Evolutionary conservation across 2,329 filamentous ascomycete genomes (phyloP).

Genomic region (Alternaria sp.): DNA sequence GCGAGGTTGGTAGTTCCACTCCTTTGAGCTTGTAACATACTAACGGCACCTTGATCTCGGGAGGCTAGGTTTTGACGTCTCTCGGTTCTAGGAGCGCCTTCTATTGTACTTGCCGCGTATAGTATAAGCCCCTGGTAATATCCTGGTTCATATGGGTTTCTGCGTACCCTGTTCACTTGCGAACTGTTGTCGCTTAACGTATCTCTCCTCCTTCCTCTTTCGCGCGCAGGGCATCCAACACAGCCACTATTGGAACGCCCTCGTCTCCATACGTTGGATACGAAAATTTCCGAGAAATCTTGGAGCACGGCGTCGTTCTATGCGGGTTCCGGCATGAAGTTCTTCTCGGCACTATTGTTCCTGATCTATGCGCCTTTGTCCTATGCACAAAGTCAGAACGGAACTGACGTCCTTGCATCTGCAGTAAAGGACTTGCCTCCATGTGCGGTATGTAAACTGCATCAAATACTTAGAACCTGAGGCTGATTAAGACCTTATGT

Average conservation of each 20-base stretch:
- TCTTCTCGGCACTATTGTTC: conserved; percentile 9
- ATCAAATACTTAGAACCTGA: not conserved
- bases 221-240: not conserved
- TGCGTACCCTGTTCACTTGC: not conserved
- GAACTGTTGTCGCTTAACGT: conserved; percentile 4
- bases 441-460: conserved; percentile 18
- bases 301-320: not conserved
- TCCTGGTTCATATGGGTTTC: not conserved
- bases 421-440: conserved; percentile 21
- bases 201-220: conserved; percentile 4
- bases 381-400: conserved; percentile 18
- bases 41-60: not conserved
- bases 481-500: not conserved
- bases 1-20: not conserved
- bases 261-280: not conserved
- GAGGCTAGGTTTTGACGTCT: not conserved
- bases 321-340: conserved; percentile 7
- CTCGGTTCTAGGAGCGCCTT: not conserved
- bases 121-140: not conserved
- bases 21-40: conserved; percentile 4
- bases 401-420: conserved; percentile 15
- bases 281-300: not conserved
- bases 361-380: conserved; percentile 10
- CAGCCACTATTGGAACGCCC: not conserved
- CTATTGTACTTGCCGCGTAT: not conserved